Evolutionary conservation across 169 alveolate genomes (phyloP), one percentile per base, ranked within the genome.

Genomic region (Eimeria tenella): DNA sequence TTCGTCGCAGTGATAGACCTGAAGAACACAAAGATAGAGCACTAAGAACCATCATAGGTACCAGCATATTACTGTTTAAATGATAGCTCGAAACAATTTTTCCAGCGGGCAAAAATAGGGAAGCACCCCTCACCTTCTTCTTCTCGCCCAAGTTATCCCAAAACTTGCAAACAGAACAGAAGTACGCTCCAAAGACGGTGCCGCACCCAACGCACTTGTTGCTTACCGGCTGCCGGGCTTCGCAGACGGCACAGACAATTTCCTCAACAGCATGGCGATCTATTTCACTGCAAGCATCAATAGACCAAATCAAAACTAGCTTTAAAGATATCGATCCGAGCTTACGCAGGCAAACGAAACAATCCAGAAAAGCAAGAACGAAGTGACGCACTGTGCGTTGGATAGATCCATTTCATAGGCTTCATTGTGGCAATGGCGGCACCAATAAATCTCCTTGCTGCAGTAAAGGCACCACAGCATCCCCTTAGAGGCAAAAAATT

Each of bases 1-100:
- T 56, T 93, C 95, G 49, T 96, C 96, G 93, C 98, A 97, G 93
- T 97, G 98, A 71, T 89, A 97, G 58, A 81, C 90, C 95, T 92
- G 92, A 50, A 25, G 49, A 21, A 31, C 23, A n/a, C 65, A 79
- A 50, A 4, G 49, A 52, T 8, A 23, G 6, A 19, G 1, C 17
- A 19, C 56, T 23, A 23, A 42, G 13, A 68, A 10, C 50, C 77
- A 68, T 7, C 77, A 31, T 31, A 31, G 42, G 42, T 2, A 31
- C 42, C 42, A 31, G 2, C 42, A 2, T 31, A 31, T 31, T 1
- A 2, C 42, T 31, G 42, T 2, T 31, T 31, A 31, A 31, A 0
- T 31, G 42, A 31, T 31, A 31, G 42, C 42, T 31, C 42, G 42
- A 31, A 31, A 31, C 42, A 31, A 31, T 31, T 31, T 31, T 31